Evolutionary conservation across 192 early-diverging fungal species (phyloP).

Genomic region (Linderina pennispora): DNA sequence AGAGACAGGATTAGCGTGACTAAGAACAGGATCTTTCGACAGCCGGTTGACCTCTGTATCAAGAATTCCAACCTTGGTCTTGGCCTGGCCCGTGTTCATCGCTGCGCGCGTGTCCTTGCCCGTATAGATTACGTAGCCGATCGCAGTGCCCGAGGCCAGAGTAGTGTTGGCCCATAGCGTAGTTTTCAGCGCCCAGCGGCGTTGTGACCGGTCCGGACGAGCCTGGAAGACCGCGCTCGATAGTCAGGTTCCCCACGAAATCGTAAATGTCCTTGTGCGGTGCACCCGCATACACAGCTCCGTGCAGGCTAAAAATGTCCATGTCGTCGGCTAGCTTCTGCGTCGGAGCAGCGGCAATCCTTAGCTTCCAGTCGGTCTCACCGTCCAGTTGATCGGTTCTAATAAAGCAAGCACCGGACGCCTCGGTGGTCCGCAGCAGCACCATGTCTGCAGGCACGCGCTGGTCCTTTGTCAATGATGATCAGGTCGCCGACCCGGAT

Average conservation of each 20-base stretch:
- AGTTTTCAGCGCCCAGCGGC: conserved; percentile 79
- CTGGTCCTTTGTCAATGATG: conserved; percentile 78
- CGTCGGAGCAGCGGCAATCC: conserved; percentile 73
- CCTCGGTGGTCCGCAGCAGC: conserved; percentile 76
- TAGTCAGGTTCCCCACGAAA: conserved; percentile 72
- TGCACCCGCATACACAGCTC: conserved; percentile 78
- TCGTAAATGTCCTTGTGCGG: conserved; percentile 93
- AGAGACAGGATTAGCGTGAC: conserved; percentile 80
- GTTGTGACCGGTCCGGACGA: conserved; percentile 26
- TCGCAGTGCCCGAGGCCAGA: conserved; percentile 81
- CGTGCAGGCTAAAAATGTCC: conserved; percentile 56
- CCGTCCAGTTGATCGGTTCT: conserved; percentile 96
- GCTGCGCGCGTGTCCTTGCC: conserved; percentile 91
- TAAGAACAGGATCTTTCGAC: conserved; percentile 85
- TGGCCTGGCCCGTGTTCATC: conserved; percentile 91
- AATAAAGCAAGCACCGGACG: conserved; percentile 86
- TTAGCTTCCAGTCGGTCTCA: conserved; percentile 96
- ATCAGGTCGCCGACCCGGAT: conserved; percentile 88
- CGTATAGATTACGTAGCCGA: conserved; percentile 87
- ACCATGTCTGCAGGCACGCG: conserved; percentile 90
- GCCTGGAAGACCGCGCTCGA: conserved; percentile 10
- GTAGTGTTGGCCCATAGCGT: conserved; percentile 95
- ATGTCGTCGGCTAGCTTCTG: conserved; percentile 64
- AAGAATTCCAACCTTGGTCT: conserved; percentile 85
- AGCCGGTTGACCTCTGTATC: conserved; percentile 89